phyloP scores from a whole-genome alignment of 169 alveolate genomes.

The Plasmodium gallinaceum region DNA sequence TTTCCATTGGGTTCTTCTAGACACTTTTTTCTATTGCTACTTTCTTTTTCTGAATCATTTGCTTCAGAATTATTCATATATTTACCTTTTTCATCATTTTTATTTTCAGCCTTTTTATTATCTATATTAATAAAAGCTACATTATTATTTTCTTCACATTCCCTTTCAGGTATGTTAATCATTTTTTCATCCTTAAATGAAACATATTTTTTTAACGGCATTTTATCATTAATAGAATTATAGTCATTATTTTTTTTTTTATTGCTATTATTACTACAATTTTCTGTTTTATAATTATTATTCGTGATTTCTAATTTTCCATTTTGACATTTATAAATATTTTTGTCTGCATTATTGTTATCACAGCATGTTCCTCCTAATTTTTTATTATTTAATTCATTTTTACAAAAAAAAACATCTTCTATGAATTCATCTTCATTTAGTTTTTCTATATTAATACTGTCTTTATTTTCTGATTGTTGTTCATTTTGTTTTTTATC shows the following conservation, averaged over 20 bases:
- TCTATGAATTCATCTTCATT: background rate
- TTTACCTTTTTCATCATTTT: background rate
- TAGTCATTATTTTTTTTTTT: background rate
- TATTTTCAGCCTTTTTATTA: background rate
- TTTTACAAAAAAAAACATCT: background rate
- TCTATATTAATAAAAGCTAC: background rate
- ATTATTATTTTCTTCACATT: background rate
- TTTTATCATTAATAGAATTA: background rate
- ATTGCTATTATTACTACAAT: background rate
- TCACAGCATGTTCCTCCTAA: background rate
- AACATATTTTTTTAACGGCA: background rate
- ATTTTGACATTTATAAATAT: background rate
- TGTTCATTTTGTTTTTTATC: background rate
- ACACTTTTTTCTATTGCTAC: background rate
- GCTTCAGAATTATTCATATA: background rate
- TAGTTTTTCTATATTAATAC: background rate
- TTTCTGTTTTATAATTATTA: background rate
- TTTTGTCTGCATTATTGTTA: background rate
- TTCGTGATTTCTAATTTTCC: background rate
- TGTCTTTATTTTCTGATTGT: background rate
- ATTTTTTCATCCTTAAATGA: conserved; percentile 1
- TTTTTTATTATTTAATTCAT: background rate
- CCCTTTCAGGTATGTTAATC: background rate
- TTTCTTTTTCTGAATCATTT: background rate
- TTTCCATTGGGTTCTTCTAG: conserved; percentile 20